These are phyloP conservation scores for Pestalotiopsis sp. DNA, from an alignment of 2,329 filamentous ascomycete species.

Conservation along the genomic window DNA sequence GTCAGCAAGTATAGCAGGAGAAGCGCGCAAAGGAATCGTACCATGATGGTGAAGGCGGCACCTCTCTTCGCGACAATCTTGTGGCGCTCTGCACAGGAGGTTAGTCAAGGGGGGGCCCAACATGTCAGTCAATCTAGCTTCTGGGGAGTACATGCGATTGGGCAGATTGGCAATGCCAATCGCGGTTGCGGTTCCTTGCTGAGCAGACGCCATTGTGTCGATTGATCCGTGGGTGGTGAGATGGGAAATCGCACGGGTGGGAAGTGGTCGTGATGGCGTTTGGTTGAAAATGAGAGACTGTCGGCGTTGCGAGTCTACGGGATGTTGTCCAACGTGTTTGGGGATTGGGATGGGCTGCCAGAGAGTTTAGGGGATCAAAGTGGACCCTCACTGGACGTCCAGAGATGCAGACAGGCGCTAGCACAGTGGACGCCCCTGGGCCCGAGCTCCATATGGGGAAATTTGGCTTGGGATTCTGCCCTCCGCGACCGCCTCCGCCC, in stretches of 20 bases:
- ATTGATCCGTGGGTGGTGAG: neutral
- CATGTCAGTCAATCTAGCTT: neutral
- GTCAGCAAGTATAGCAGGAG: neutral
- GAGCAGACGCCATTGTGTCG: conserved; percentile 12
- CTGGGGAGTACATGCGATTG: conserved; percentile 51
- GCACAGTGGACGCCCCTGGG: conserved; percentile 2
- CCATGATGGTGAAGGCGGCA: conserved; percentile 99
- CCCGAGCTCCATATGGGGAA: conserved; percentile 7
- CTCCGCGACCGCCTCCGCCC: neutral
- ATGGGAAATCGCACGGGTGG: neutral
- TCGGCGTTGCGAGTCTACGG: neutral
- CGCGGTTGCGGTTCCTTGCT: conserved; percentile 61
- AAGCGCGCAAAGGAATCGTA: conserved; percentile 43
- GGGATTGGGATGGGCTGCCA: conserved; percentile 5
- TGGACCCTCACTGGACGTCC: neutral
- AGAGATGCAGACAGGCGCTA: neutral
- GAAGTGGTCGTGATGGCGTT: conserved; percentile 4
- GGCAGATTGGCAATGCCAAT: conserved; percentile 77
- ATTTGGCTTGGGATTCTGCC: conserved; percentile 6
- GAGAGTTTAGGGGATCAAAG: conserved; percentile 15
- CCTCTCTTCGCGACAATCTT: conserved; percentile 82
- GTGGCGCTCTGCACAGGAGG: conserved; percentile 52
- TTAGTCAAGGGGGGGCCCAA: neutral
- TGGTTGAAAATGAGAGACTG: neutral
- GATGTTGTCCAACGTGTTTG: conserved; percentile 9